A percentile compares a stretch with the other conserved stretches of the same genome.
These are phyloP conservation scores for Claviceps purpurea DNA, from an alignment of 2,329 filamentous ascomycete genomes.

Conservation along the genomic window DNA sequence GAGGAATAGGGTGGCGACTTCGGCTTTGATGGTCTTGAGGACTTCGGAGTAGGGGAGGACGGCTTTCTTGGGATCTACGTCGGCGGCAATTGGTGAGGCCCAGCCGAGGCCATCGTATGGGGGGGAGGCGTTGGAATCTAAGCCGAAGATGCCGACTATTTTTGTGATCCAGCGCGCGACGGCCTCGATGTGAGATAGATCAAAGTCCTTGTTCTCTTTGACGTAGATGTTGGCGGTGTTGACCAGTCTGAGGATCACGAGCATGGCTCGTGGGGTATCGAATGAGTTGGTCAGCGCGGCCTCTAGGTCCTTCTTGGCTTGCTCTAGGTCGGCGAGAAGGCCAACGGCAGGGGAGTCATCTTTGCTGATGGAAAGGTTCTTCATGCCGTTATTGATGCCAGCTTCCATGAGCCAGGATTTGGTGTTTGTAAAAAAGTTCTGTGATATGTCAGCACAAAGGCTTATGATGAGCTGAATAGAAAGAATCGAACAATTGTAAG, in stretches of 20 bases:
- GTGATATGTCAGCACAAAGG: not conserved
- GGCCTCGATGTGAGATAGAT: slow-evolving; percentile 34
- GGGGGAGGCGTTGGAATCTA: slow-evolving; percentile 48
- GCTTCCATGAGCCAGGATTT: slow-evolving; percentile 40
- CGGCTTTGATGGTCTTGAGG: slow-evolving; percentile 30
- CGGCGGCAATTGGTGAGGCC: slow-evolving; percentile 28
- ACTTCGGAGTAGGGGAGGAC: slow-evolving; percentile 34
- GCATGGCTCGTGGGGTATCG: slow-evolving; percentile 71
- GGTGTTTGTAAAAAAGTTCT: slow-evolving; percentile 47
- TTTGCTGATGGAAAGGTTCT: slow-evolving; percentile 25
- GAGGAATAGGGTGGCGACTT: slow-evolving; percentile 35
- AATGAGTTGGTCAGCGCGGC: slow-evolving; percentile 69
- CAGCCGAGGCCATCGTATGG: slow-evolving; percentile 46
- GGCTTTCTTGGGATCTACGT: slow-evolving; percentile 30
- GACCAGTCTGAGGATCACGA: slow-evolving; percentile 63
- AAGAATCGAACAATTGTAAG: not conserved
- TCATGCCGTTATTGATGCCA: slow-evolving; percentile 19
- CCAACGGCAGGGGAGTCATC: slow-evolving; percentile 16
- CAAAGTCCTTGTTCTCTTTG: slow-evolving; percentile 30
- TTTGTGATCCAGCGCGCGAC: slow-evolving; percentile 70
- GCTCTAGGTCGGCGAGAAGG: slow-evolving; percentile 30
- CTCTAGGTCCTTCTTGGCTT: slow-evolving; percentile 41
- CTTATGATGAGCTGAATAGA: not conserved
- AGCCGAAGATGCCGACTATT: slow-evolving; percentile 72
- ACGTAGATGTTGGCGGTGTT: slow-evolving; percentile 58